These are phyloP conservation scores for Jatropha multifida DNA, from an alignment of 441 rosid species.

Conservation along the genomic window DNA sequence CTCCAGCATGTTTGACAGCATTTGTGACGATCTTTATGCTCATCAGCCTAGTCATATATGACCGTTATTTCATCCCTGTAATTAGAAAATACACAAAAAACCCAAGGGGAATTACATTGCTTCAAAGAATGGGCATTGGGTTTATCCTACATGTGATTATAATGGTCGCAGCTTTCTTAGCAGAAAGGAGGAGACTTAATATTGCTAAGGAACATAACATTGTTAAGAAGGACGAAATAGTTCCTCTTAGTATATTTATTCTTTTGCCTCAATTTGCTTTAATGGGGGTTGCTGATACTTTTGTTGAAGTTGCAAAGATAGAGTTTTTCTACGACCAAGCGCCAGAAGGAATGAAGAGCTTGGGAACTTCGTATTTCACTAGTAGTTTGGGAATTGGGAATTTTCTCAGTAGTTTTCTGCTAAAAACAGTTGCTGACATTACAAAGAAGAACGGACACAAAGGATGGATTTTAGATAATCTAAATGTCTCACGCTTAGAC, in stretches of 20 bases:
- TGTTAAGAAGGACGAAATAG: slow-evolving; percentile 32
- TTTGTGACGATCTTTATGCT: slow-evolving; percentile 72
- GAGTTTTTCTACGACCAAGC: slow-evolving; percentile 95
- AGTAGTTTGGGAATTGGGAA: slow-evolving; percentile 61
- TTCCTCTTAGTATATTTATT: slow-evolving; percentile 60
- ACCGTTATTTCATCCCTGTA: slow-evolving; percentile 42
- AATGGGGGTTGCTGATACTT: slow-evolving; percentile 80
- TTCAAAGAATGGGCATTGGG: slow-evolving; percentile 77
- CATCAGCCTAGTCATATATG: slow-evolving; percentile 56
- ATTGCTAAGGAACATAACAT: slow-evolving; percentile 54
- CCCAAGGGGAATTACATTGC: slow-evolving; percentile 74
- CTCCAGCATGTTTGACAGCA: slow-evolving; percentile 59
- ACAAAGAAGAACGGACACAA: slow-evolving; percentile 48
- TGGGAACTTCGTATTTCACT: slow-evolving; percentile 61
- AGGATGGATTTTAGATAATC: slow-evolving; percentile 75
- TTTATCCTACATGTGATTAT: slow-evolving; percentile 50
- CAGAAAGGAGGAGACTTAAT: slow-evolving; percentile 52
- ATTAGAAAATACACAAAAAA: slow-evolving; percentile 48
- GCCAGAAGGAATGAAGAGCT: slow-evolving; percentile 86
- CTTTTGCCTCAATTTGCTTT: slow-evolving; percentile 72
- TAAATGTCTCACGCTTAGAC: slow-evolving; percentile 72
- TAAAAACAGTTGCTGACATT: slow-evolving; percentile 49
- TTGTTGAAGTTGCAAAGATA: slow-evolving; percentile 64
- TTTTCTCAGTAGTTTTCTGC: slow-evolving; percentile 69
- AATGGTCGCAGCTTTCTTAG: slow-evolving; percentile 54